Percentiles rank a stretch among this genome's conserved stretches.
Conservation (phyloP, 176 grass and related monocot species). For the Elymus sibiricus region DNA sequence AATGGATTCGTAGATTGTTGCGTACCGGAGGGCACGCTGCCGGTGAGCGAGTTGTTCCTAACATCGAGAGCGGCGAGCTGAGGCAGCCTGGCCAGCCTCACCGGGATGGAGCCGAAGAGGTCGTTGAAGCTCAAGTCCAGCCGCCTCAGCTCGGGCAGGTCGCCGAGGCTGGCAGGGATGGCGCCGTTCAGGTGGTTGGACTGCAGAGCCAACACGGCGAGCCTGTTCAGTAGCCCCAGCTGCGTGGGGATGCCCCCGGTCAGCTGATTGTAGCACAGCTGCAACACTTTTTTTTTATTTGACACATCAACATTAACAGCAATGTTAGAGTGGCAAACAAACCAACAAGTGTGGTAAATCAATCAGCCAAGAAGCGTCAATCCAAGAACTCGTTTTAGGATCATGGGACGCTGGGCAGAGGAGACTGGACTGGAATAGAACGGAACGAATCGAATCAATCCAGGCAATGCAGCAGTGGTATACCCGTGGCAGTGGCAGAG, state of each 20-base stretch:
- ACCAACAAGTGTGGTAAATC: neutral
- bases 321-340: neutral
- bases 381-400: neutral
- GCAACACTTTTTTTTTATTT: constrained; percentile 49
- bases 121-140: constrained; percentile 80
- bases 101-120: constrained; percentile 85
- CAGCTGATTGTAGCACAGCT: constrained; percentile 94
- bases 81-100: constrained; percentile 60
- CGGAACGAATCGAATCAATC: neutral
- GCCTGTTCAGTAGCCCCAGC: constrained; percentile 61
- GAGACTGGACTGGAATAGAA: neutral
- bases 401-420: neutral
- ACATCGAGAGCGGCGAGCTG: constrained; percentile 61
- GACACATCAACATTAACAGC: neutral
- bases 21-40: constrained; percentile 82
- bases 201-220: constrained; percentile 79
- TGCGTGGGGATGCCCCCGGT: constrained; percentile 88
- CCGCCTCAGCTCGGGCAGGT: constrained; percentile 55
- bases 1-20: no score
- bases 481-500: constrained; percentile 1
- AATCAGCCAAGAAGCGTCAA: constrained; percentile 18
- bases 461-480: neutral
- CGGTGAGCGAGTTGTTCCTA: constrained; percentile 88
- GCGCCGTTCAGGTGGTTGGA: constrained; percentile 79
- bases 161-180: constrained; percentile 86